phyloP scores from a whole-genome alignment of 2,329 filamentous ascomycete genomes.

The Colletotrichum falcatum region DNA sequence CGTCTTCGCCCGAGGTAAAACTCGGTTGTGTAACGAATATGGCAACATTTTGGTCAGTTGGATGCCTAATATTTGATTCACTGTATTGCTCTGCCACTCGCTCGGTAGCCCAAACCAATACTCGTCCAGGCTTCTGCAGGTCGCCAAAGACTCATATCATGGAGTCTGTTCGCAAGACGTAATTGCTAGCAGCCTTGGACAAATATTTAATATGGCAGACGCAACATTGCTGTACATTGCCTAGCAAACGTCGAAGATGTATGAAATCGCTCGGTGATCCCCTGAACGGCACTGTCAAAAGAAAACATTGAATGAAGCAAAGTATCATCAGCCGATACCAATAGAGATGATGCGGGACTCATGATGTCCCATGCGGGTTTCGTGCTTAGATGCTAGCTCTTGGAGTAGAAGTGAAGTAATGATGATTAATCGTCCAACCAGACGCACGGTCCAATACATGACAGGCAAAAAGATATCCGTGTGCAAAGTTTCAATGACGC shows the following conservation, averaged over 20 bases:
- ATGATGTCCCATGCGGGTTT: background rate
- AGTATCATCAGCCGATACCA: background rate
- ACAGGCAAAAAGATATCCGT: background rate
- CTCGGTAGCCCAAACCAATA: background rate
- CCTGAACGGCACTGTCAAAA: background rate
- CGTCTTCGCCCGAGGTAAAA: constrained; percentile 25
- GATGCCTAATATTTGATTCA: background rate
- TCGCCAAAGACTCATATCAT: background rate
- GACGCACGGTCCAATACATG: background rate
- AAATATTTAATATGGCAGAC: background rate
- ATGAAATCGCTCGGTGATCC: background rate
- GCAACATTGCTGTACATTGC: too few species aligned
- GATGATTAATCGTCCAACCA: too few species aligned
- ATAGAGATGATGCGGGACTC: background rate
- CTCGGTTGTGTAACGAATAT: constrained; percentile 5
- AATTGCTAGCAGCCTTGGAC: background rate
- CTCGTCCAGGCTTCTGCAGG: background rate
- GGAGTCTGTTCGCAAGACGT: background rate
- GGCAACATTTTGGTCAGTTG: background rate
- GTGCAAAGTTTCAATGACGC: constrained; percentile 26
- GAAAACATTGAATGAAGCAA: background rate
- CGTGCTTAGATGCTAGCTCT: background rate
- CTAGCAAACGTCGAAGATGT: background rate
- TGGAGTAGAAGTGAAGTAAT: background rate
- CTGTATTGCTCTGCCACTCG: background rate